Evolutionary conservation across 2,329 filamentous ascomycete genomes (phyloP).

Genomic region (Fusarium solani-melongenae): DNA sequence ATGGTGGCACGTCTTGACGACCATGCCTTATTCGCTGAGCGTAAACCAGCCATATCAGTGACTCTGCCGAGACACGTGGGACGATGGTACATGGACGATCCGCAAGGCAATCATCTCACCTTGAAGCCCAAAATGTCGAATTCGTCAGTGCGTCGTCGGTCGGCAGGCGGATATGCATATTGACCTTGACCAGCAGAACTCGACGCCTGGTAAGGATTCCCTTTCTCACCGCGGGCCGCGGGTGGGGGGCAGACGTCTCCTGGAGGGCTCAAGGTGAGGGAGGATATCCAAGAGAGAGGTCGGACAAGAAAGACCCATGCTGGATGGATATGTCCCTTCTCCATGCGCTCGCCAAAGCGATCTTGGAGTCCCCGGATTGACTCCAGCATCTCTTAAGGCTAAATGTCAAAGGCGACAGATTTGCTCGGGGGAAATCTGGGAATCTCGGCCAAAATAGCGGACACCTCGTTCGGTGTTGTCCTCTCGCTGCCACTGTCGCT

Average conservation of each 20-base stretch:
- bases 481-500: constrained; percentile 5
- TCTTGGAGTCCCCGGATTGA: constrained; percentile 1
- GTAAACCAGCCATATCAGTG: neutral
- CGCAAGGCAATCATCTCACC: constrained; percentile 15
- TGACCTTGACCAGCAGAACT: constrained; percentile 18
- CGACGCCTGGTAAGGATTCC: constrained; percentile 26
- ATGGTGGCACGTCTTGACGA: neutral
- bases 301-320: neutral
- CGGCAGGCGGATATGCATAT: constrained; percentile 17
- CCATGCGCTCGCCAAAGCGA: neutral
- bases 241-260: constrained; percentile 11
- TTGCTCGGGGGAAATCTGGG: neutral
- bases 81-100: constrained; percentile 6
- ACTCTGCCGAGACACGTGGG: constrained; percentile 15
- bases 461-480: neutral
- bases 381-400: neutral
- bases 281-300: neutral
- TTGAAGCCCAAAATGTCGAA: constrained; percentile 10
- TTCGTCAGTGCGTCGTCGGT: constrained; percentile 24
- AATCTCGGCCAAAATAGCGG: constrained; percentile 10
- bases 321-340: neutral
- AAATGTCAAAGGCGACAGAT: neutral
- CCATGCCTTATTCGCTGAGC: neutral
- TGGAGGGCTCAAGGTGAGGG: neutral
- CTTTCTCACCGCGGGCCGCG: constrained; percentile 11